A percentile compares a stretch with the other conserved stretches of the same genome.
Evolutionary conservation across 2,329 filamentous ascomycete species (phyloP).

Genomic region (Penicillium frequentans): DNA sequence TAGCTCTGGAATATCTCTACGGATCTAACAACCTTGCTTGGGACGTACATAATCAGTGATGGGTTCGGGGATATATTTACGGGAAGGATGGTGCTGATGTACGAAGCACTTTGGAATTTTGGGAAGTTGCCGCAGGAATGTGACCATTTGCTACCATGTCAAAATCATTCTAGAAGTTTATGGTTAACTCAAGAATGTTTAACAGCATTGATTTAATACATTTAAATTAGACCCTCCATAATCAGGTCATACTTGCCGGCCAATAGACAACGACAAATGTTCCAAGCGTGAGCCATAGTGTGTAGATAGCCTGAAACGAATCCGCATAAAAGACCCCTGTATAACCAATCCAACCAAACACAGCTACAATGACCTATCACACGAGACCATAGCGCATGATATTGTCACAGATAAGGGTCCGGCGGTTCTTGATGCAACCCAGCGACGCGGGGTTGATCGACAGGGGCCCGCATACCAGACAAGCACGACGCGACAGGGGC

Average conservation of each 20-base stretch:
- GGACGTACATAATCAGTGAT: too few relatives aligned
- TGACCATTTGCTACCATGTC: too few relatives aligned
- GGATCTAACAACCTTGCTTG: too few relatives aligned
- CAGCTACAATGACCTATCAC: not conserved
- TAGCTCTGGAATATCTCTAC: too few relatives aligned
- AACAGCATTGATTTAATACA: too few relatives aligned
- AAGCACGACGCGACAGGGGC: slow-evolving; percentile 7
- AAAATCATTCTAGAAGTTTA: too few relatives aligned
- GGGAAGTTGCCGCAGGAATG: too few relatives aligned
- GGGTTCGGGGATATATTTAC: too few relatives aligned
- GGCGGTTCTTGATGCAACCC: slow-evolving; percentile 7
- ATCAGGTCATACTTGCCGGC: not conserved
- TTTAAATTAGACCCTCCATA: not conserved
- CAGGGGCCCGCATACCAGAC: slow-evolving; percentile 15
- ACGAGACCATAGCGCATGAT: not conserved
- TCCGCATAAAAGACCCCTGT: not conserved
- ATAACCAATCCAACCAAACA: not conserved
- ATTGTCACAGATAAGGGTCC: not conserved
- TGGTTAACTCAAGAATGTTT: too few relatives aligned
- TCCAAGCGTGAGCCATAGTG: not conserved
- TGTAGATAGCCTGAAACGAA: not conserved
- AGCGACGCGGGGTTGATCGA: slow-evolving; percentile 18
- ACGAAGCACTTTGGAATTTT: too few relatives aligned
- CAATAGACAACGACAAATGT: not conserved
- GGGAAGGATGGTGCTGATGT: too few relatives aligned